Conservation (phyloP, 164 flowering plant genomes). For the Liriodendron chinense region DNA sequence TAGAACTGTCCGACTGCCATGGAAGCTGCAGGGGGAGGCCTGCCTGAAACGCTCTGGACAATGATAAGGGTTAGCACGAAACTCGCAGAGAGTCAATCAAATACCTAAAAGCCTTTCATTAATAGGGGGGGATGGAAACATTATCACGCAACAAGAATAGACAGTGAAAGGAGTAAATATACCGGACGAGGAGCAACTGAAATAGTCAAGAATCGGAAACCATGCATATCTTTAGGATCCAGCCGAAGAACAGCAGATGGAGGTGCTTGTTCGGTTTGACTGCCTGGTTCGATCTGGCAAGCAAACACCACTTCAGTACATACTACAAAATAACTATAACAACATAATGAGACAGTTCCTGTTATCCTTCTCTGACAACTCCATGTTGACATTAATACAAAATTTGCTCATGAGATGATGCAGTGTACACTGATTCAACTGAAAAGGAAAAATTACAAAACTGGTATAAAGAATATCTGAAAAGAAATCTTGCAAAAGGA, state of each 20-base stretch:
- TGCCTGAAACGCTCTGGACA: constrained; percentile 87
- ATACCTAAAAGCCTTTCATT: no score
- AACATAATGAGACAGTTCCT: not conserved
- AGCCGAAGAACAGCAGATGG: constrained; percentile 80
- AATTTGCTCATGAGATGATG: not conserved
- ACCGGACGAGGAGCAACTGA: constrained; percentile 99
- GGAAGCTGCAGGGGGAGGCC: constrained; percentile 96
- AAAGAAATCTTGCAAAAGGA: constrained; percentile 2
- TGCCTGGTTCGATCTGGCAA: constrained; percentile 88
- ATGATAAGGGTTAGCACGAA: not conserved
- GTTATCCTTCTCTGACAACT: not conserved
- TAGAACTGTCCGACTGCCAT: constrained; percentile 99
- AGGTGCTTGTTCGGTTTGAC: constrained; percentile 97
- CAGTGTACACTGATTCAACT: not conserved
- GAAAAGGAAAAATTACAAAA: not conserved
- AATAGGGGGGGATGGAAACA: not conserved
- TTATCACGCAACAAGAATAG: not conserved
- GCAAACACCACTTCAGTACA: constrained; percentile 6
- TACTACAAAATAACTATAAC: not conserved
- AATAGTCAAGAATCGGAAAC: constrained; percentile 86
- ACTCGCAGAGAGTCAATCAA: no score
- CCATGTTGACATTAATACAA: not conserved
- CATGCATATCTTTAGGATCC: constrained; percentile 70
- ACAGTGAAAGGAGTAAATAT: constrained; percentile 15
- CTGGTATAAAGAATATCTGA: not conserved